Evolutionary conservation across 805 yeast genomes (phyloP), one percentile per base, ranked within the genome.

Genomic region (Limtongia smithiae): DNA sequence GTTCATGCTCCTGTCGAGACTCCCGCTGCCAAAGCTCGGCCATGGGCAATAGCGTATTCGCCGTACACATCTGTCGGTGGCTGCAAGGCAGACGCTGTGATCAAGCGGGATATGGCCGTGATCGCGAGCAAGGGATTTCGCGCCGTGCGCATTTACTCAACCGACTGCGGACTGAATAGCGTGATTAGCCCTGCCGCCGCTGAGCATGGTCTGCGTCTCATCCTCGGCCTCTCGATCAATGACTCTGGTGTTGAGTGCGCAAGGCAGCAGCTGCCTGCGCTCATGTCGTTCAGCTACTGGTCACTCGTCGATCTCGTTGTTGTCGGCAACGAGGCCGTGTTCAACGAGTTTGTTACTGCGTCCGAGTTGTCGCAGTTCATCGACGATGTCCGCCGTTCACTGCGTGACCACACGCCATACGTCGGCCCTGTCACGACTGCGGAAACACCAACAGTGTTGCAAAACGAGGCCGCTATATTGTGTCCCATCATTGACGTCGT

Each of bases 291-390:
- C 27, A 22, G 27, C n/a, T 28, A 42, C 25, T 90, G 94, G 93
- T 81, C 71, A 52, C 69, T 83, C 11, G 82, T 88, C 68, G 83
- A 83, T 53, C 80, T 70, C 64, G 75, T 89, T 60, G 85, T 95
- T 17, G 74, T 90, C 54, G 97, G 96, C 51, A 89, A 89, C 65
- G 97, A 89, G 71, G 96, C 93, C 28, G 71, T 90, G 46, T 76
- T 75, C 61, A 73, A 81, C 33, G 82, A 80, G n/a, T 85, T 69
- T 67, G 71, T 77, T 60, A 62, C 85, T 6, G 85, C 77, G 25
- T 58, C 69, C 20, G 84, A 83, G n/a, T 75, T 89, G 58, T 72
- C 81, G 28, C 41, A 66, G 41, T 86, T 85, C 68, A 82, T 88
- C 54, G 48, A 77, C 1, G 66, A 77, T 9, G 91, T 86, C 43